These are phyloP conservation scores for Podosphaera aphanis DNA, from an alignment of 2,329 filamentous ascomycete species.

Conservation along the genomic window DNA sequence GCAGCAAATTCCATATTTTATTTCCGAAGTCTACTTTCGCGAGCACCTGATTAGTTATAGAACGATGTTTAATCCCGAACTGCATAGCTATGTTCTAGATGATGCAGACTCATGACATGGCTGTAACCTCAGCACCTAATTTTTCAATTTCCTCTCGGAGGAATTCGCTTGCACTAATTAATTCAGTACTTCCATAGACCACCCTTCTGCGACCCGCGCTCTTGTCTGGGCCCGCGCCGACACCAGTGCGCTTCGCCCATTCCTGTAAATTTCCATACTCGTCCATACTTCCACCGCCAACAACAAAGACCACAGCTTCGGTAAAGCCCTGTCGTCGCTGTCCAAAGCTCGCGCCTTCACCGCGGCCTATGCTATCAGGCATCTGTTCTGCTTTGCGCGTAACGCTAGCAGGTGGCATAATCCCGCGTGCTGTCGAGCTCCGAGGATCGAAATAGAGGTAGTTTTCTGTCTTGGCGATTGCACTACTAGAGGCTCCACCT, in stretches of 20 bases:
- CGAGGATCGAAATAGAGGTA: slow-evolving; percentile 95
- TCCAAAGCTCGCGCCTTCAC: slow-evolving; percentile 67
- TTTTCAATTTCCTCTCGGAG: slow-evolving; percentile 38
- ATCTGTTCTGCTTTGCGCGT: slow-evolving; percentile 23
- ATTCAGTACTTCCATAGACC: slow-evolving; percentile 82
- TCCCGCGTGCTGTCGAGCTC: slow-evolving; percentile 77
- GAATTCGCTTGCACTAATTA: slow-evolving; percentile 46
- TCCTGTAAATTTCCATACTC: slow-evolving; percentile 95
- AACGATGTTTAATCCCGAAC: too few relatives aligned
- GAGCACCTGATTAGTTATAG: too few relatives aligned
- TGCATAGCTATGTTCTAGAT: neutral
- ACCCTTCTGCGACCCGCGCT: slow-evolving; percentile 54
- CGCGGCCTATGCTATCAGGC: slow-evolving; percentile 26
- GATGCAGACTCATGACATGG: neutral
- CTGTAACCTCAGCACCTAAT: slow-evolving; percentile 28
- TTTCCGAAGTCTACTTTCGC: too few relatives aligned
- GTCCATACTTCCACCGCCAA: slow-evolving; percentile 93
- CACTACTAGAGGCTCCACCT: slow-evolving; percentile 64
- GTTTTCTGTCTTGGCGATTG: slow-evolving; percentile 85
- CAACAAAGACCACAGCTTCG: slow-evolving; percentile 82
- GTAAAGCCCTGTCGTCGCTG: slow-evolving; percentile 74
- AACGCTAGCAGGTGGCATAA: slow-evolving; percentile 57
- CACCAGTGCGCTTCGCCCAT: slow-evolving; percentile 63
- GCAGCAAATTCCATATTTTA: too few relatives aligned
- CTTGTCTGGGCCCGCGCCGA: slow-evolving; percentile 21